A percentile compares a stretch with the other conserved stretches of the same genome.
Conservation (phyloP, 805 yeast species). For the Starmerella cellae region DNA sequence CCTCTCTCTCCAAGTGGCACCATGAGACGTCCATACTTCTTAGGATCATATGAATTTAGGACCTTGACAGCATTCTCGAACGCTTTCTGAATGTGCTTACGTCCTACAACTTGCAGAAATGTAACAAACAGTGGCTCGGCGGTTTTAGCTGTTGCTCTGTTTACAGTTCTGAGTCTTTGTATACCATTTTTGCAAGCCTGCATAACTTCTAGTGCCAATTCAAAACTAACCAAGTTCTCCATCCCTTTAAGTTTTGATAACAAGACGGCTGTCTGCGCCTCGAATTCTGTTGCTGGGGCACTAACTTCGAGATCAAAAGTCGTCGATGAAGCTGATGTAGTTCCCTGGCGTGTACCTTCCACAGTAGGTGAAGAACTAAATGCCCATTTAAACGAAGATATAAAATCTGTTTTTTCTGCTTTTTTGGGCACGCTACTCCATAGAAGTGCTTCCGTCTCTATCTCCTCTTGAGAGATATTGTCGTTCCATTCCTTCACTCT, state of each 20-base stretch:
- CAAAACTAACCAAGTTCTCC: slow-evolving; percentile 65
- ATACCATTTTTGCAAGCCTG: slow-evolving; percentile 55
- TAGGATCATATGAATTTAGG: slow-evolving; percentile 58
- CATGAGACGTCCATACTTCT: slow-evolving; percentile 25
- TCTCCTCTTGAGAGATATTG: slow-evolving; percentile 33
- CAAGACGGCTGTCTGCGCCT: slow-evolving; percentile 68
- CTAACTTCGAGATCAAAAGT: background rate
- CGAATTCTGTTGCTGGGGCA: slow-evolving; percentile 37
- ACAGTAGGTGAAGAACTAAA: slow-evolving; percentile 8
- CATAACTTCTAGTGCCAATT: slow-evolving; percentile 57
- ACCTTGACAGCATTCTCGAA: slow-evolving; percentile 67
- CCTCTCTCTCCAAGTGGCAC: slow-evolving; percentile 4
- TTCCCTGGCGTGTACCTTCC: background rate
- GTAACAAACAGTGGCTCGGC: slow-evolving; percentile 56
- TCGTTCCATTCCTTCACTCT: slow-evolving; percentile 26
- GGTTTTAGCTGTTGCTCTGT: slow-evolving; percentile 32
- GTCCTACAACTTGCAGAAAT: slow-evolving; percentile 49
- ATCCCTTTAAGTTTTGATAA: slow-evolving; percentile 63
- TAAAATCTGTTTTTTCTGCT: slow-evolving; percentile 39
- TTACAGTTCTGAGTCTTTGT: slow-evolving; percentile 38
- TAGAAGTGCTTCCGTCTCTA: slow-evolving; percentile 36
- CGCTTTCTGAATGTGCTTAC: slow-evolving; percentile 69
- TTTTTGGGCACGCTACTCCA: slow-evolving; percentile 35
- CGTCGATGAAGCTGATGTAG: background rate
- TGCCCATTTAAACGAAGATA: slow-evolving; percentile 35